Evolutionary conservation across 2,329 filamentous ascomycete genomes (phyloP).

Genomic region (Drechslerella dactyloides): DNA sequence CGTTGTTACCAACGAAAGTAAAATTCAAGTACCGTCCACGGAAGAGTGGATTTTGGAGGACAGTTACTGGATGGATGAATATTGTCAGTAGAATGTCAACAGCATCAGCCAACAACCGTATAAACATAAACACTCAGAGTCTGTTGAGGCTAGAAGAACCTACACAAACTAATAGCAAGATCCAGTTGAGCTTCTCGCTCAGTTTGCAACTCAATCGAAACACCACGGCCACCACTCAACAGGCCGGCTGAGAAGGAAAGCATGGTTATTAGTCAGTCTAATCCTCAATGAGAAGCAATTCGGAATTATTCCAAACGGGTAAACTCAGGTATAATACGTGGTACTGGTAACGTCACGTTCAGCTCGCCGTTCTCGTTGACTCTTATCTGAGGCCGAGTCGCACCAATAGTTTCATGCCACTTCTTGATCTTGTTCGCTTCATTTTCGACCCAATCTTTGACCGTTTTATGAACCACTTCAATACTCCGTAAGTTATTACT

Average conservation of each 20-base stretch:
- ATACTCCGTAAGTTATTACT: conserved; percentile 35
- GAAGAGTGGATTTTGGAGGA: conserved; percentile 24
- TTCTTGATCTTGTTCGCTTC: conserved; percentile 34
- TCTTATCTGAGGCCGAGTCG: conserved; percentile 15
- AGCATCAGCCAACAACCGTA: not conserved
- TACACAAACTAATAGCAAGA: conserved; percentile 31
- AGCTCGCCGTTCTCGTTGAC: conserved; percentile 37
- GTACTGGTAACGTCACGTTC: conserved; percentile 25
- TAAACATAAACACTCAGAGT: not conserved
- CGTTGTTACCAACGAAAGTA: not conserved
- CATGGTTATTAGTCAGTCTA: not conserved
- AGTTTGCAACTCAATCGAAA: conserved; percentile 28
- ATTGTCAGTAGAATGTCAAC: not conserved
- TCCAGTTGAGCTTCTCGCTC: conserved; percentile 41
- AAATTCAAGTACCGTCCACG: conserved; percentile 23
- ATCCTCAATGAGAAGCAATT: not conserved
- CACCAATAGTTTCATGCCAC: conserved; percentile 29
- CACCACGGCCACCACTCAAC: conserved; percentile 24
- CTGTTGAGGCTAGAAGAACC: not conserved
- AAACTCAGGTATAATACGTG: conserved; percentile 20
- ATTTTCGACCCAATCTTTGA: conserved; percentile 45
- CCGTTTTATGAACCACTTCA: conserved; percentile 45
- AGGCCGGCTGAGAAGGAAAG: conserved; percentile 21
- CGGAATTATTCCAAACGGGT: not conserved
- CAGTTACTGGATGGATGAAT: conserved; percentile 5